Evolutionary conservation across 306 rosid species (phyloP).

Genomic region (Cotoneaster glaucophyllus): DNA sequence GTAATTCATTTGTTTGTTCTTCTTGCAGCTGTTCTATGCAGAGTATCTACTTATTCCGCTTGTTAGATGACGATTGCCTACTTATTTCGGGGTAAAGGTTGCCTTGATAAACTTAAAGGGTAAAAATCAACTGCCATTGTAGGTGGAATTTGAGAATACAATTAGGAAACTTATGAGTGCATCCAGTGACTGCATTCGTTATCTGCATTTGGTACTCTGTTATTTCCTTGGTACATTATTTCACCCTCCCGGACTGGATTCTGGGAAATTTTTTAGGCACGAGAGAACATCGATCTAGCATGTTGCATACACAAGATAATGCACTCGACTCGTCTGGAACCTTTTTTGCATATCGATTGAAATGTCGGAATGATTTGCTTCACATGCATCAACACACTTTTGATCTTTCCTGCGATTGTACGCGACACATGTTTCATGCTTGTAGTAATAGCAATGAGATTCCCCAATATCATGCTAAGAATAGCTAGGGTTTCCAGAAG

Average conservation of each 20-base stretch:
- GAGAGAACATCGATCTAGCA: no score
- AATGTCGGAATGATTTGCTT: no score
- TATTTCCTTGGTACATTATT: not conserved
- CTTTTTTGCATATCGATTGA: no score
- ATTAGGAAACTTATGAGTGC: not conserved
- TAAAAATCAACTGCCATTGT: not conserved
- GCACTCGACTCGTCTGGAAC: no score
- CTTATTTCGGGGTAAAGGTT: not conserved
- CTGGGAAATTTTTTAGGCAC: no score
- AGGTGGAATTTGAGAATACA: not conserved
- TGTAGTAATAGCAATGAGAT: not conserved
- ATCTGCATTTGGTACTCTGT: not conserved
- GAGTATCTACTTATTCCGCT: conserved; percentile 83
- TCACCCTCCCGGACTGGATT: not conserved
- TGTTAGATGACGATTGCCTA: conserved; percentile 49
- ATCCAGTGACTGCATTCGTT: not conserved
- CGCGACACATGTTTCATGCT: not conserved
- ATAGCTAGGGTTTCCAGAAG: not conserved
- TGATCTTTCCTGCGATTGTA: no score
- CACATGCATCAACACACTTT: no score
- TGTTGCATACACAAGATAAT: no score
- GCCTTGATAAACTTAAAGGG: not conserved
- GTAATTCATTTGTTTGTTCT: conserved; percentile 12
- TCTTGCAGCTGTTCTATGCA: conserved; percentile 79
- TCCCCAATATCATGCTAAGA: not conserved